Evolutionary conservation across 176 grass and related monocot species (phyloP).

Genomic region (Musa schizocarpa): DNA sequence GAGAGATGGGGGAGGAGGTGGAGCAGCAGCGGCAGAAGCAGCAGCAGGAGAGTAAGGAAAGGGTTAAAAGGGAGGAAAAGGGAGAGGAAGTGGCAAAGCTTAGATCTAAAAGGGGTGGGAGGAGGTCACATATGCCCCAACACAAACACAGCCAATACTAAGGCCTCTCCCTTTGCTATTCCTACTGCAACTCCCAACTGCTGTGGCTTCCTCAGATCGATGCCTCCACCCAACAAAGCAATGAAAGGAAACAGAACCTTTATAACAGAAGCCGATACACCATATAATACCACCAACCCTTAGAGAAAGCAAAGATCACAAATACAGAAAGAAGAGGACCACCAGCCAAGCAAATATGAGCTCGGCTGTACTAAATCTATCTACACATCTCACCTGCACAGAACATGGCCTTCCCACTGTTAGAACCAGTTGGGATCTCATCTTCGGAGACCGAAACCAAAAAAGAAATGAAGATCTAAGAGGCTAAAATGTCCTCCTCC

Average conservation of each 20-base stretch:
- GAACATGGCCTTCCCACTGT: neutral
- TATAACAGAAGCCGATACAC: neutral
- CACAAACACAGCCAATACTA: neutral
- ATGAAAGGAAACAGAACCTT: conserved; percentile 6
- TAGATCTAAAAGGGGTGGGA: conserved; percentile 9
- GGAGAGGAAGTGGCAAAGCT: conserved; percentile 14
- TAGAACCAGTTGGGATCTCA: conserved; percentile 7
- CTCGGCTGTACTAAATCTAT: conserved; percentile 9
- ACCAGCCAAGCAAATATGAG: conserved; percentile 11
- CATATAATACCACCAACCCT: conserved; percentile 5
- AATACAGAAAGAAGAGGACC: conserved; percentile 24
- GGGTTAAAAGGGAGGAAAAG: neutral
- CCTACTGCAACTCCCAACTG: conserved; percentile 7
- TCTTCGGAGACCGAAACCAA: neutral
- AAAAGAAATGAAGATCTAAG: neutral
- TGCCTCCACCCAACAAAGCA: conserved; percentile 17
- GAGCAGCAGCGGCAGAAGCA: neutral
- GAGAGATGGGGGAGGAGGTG: neutral
- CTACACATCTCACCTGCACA: neutral
- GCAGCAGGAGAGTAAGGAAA: no score
- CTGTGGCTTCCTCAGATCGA: conserved; percentile 5
- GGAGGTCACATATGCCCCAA: conserved; percentile 2
- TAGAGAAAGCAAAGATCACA: conserved; percentile 1
- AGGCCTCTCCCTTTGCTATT: conserved; percentile 6
- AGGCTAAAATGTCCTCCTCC: neutral